Evolutionary conservation across 2,329 filamentous ascomycete genomes (phyloP).

Genomic region (Penicillium expansum): DNA sequence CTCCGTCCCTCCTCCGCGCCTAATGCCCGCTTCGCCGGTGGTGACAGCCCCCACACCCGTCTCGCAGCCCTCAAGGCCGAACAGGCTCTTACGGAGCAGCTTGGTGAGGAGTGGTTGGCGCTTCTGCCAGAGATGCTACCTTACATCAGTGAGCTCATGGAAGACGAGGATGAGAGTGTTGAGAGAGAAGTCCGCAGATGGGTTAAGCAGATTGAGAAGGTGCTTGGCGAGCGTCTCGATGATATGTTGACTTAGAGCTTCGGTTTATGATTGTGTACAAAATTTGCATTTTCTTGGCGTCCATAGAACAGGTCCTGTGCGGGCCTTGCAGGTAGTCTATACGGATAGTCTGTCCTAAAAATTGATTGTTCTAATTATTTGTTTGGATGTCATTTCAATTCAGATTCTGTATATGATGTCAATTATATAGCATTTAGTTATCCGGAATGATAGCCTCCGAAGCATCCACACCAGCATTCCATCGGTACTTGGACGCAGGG

Average conservation of each 20-base stretch:
- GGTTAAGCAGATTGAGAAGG: slow-evolving; percentile 85
- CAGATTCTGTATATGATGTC: not conserved
- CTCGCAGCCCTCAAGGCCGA: slow-evolving; percentile 80
- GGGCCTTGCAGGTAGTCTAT: slow-evolving; percentile 2
- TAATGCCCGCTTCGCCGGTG: slow-evolving; percentile 30
- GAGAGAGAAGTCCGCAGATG: slow-evolving; percentile 85
- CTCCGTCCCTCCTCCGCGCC: slow-evolving; percentile 58
- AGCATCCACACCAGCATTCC: slow-evolving; percentile 38
- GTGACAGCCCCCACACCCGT: slow-evolving; percentile 67
- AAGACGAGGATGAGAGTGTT: slow-evolving; percentile 92
- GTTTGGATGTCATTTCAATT: not conserved
- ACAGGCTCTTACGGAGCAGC: slow-evolving; percentile 70
- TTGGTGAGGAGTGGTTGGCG: slow-evolving; percentile 92
- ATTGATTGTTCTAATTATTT: slow-evolving; percentile 2
- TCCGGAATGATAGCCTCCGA: slow-evolving; percentile 28
- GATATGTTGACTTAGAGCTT: slow-evolving; percentile 75
- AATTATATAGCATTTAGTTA: slow-evolving; percentile 11
- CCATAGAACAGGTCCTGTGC: slow-evolving; percentile 5
- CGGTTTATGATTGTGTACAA: slow-evolving; percentile 21
- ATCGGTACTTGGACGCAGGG: slow-evolving; percentile 38
- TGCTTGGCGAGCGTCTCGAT: slow-evolving; percentile 86
- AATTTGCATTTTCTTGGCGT: slow-evolving; percentile 25
- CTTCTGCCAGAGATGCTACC: slow-evolving; percentile 94
- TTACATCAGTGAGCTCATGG: slow-evolving; percentile 90
- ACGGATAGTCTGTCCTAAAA: slow-evolving; percentile 12